These are phyloP conservation scores for Striga hermonthica DNA, from an alignment of 305 asterid genomes.

Conservation along the genomic window DNA sequence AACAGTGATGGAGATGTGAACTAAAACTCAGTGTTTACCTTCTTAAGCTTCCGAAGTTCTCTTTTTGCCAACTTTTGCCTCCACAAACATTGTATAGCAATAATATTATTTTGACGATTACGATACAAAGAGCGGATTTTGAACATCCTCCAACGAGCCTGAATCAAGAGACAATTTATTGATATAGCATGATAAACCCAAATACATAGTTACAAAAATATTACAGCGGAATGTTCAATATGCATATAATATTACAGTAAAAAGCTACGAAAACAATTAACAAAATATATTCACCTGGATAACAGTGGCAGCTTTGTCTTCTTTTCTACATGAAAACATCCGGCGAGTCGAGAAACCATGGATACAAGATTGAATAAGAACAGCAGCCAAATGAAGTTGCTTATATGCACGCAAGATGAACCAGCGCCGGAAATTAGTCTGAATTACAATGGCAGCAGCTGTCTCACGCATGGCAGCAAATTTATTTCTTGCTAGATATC, in stretches of 20 bases:
- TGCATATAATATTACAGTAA: conserved; percentile 9
- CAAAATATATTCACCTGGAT: conserved; percentile 64
- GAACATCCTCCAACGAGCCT: conserved; percentile 93
- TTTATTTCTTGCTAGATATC: conserved; percentile 58
- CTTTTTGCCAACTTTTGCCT: conserved; percentile 85
- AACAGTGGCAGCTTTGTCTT: conserved; percentile 70
- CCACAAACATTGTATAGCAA: conserved; percentile 94
- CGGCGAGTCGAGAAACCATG: conserved; percentile 75
- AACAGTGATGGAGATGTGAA: conserved; percentile 9
- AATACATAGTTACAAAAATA: conserved; percentile 25
- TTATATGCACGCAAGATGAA: conserved; percentile 52
- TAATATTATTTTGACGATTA: conserved; percentile 71
- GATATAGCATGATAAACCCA: conserved; percentile 14
- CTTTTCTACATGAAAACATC: conserved; percentile 54
- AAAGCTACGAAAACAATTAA: conserved; percentile 22
- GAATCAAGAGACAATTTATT: conserved; percentile 30
- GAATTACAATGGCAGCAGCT: conserved; percentile 66
- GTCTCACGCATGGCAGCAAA: conserved; percentile 53
- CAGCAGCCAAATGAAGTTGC: conserved; percentile 60
- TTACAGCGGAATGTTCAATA: conserved; percentile 10
- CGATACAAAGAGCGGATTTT: conserved; percentile 63
- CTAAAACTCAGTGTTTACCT: conserved; percentile 48
- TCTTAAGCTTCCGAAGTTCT: conserved; percentile 79
- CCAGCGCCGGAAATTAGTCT: conserved; percentile 66
- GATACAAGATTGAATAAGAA: conserved; percentile 60